A percentile compares a stretch with the other conserved stretches of the same genome.
Conservation (phyloP, 306 rosid genomes). For the Urtica urens region DNA sequence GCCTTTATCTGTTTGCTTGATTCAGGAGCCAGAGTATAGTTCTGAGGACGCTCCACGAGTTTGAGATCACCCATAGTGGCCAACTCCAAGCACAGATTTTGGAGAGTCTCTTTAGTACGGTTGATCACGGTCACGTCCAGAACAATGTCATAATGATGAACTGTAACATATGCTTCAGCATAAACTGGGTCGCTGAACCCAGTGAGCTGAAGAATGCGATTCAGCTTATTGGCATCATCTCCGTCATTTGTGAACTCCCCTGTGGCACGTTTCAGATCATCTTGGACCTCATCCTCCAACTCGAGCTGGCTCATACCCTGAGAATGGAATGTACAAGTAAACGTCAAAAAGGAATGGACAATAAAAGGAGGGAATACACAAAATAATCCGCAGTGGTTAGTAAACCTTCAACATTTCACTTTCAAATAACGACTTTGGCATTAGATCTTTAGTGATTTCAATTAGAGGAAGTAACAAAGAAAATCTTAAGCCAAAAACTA, state of each 20-base stretch:
- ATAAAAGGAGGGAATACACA: neutral
- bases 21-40: constrained; percentile 94
- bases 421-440: no score
- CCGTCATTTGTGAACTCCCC: constrained; percentile 88
- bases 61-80: constrained; percentile 99
- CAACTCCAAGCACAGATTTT: constrained; percentile 94
- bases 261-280: constrained; percentile 97
- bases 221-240: constrained; percentile 88
- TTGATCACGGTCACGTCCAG: constrained; percentile 97
- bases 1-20: constrained; percentile 96
- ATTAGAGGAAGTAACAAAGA: no score
- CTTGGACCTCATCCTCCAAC: constrained; percentile 97
- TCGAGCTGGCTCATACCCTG: constrained; percentile 99
- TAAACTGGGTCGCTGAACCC: constrained; percentile 99
- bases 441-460: no score
- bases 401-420: no score
- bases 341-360: no score
- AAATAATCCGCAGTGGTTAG: no score
- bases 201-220: constrained; percentile 97
- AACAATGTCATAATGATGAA: constrained; percentile 90
- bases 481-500: no score
- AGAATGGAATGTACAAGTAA: neutral
- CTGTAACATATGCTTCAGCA: constrained; percentile 98
- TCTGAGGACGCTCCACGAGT: constrained; percentile 98
- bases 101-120: constrained; percentile 92